phyloP scores from a whole-genome alignment of 768 basidiomycete genomes.

The Roridomyces roridus region DNA sequence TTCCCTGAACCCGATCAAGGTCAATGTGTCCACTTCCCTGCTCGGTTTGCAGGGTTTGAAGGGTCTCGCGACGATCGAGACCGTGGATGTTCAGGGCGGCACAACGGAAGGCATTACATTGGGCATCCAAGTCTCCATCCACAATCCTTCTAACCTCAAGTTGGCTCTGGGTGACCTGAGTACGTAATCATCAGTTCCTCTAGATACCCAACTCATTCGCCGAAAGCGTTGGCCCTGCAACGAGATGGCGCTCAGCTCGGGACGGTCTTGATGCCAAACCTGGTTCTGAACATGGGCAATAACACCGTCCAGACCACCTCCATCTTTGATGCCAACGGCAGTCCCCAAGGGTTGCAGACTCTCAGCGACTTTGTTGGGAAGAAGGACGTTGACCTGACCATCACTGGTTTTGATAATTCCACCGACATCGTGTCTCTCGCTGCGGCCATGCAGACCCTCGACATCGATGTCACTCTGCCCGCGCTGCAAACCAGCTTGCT shows the following conservation, averaged over 20 bases:
- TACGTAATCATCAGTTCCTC: slow-evolving; percentile 39
- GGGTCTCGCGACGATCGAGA: slow-evolving; percentile 57
- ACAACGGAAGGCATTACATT: slow-evolving; percentile 63
- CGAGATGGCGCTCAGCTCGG: slow-evolving; percentile 60
- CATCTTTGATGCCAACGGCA: slow-evolving; percentile 63
- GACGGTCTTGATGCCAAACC: slow-evolving; percentile 64
- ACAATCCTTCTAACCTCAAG: slow-evolving; percentile 73
- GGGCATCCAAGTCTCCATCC: slow-evolving; percentile 64
- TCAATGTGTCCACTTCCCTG: slow-evolving; percentile 69
- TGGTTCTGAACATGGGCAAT: slow-evolving; percentile 63
- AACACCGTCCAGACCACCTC: slow-evolving; percentile 60
- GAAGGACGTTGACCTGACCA: slow-evolving; percentile 61
- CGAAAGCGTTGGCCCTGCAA: slow-evolving; percentile 60
- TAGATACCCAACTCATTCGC: not conserved
- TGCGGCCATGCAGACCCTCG: slow-evolving; percentile 65
- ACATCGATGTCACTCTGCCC: slow-evolving; percentile 62
- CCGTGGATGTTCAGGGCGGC: slow-evolving; percentile 73
- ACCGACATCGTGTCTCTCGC: slow-evolving; percentile 63
- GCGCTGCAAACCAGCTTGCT: slow-evolving; percentile 65
- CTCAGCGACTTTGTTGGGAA: slow-evolving; percentile 72
- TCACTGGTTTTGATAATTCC: slow-evolving; percentile 64
- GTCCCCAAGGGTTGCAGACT: slow-evolving; percentile 63
- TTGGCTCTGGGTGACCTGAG: slow-evolving; percentile 67
- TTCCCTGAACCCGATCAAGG: slow-evolving; percentile 72
- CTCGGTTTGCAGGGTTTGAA: slow-evolving; percentile 67